Base-by-base conservation (phyloP, 306 rosid species). In the Boehmeria nivea region DNA sequence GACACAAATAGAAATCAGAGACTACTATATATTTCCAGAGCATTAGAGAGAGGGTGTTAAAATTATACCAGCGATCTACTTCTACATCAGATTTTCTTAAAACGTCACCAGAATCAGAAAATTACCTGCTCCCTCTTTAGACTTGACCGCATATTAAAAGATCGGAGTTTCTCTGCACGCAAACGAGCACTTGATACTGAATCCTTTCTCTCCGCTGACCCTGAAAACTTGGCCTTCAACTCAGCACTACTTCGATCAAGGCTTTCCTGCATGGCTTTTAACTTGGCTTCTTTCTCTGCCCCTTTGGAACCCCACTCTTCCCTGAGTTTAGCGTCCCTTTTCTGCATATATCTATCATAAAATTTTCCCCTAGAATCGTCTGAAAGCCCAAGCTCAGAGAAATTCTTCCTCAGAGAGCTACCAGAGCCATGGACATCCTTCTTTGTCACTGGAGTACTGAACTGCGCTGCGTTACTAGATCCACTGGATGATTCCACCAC, bases 181-280 rank as follows among this genome's bases (percentile, higher is more conserved):
- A 64, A 67, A 44, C 49, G 78, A 65, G 86, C 70, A 61, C 75
- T 75, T 52, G 86, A 74, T 43, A 59, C 73, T 1, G 82, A 81
- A 76, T 70, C 80, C 33, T 72, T 82, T 39, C 74, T 76, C 70
- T 74, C 81, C 6, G 54, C 69, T 59, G 82, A 81, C 37, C 73
- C 89, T 38, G 95, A 81, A 79, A 93, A 85, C 75, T 79, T 93
- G 55, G 82, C 77, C 65, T 65, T 77, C 93, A 93, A 83, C 74
- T 85, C 99, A 60, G 84, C 86, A 63, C 69, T 79, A 62, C 96
- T 81, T 71, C 44, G 68, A 61, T 93, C 96, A 61, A 93, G 95
- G 75, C 80, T 93, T 64, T 85, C 96, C 61, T 88, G 84, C 95
- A 93, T 77, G 53, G 95, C 89, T 84, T 76, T 85, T 85, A 93